Evolutionary conservation across 352 stramenopile species (phyloP).

Genomic region (Phytopythium delawarense): DNA sequence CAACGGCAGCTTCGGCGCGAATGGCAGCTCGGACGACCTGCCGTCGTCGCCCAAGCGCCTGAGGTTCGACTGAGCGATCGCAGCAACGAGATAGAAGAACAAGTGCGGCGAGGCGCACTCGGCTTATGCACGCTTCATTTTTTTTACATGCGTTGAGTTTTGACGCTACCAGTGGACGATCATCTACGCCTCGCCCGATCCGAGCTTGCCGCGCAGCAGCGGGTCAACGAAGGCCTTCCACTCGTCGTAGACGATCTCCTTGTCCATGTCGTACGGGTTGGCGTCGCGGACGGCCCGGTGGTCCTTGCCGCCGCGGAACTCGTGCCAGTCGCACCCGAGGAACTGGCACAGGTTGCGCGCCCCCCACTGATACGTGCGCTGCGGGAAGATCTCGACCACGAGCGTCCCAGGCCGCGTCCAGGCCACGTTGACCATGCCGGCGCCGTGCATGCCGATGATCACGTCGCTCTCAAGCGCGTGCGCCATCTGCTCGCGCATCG

Average conservation of each 20-base stretch:
- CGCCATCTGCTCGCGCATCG: constrained; percentile 57
- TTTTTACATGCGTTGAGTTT: not conserved
- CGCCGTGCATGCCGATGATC: constrained; percentile 80
- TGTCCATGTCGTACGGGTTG: constrained; percentile 46
- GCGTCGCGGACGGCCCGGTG: constrained; percentile 11
- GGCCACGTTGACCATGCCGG: constrained; percentile 71
- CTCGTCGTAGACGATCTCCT: constrained; percentile 45
- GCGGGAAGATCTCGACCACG: constrained; percentile 51
- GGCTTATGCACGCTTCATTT: not conserved
- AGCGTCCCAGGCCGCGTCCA: constrained; percentile 36
- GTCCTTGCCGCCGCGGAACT: constrained; percentile 44
- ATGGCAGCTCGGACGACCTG: not conserved
- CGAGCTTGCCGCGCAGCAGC: constrained; percentile 24
- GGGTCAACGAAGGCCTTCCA: constrained; percentile 56
- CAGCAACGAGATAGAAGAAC: not conserved
- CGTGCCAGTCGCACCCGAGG: constrained; percentile 58
- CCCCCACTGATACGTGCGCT: constrained; percentile 38
- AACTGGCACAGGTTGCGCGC: constrained; percentile 81
- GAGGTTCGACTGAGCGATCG: not conserved
- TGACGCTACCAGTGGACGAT: not conserved
- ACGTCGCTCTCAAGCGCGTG: constrained; percentile 68
- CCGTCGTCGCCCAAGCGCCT: not conserved
- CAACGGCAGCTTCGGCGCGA: not conserved
- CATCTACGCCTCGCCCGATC: not conserved
- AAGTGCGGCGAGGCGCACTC: not conserved